Conservation (phyloP, 257 asterid genomes). For the Solanum chilense region DNA sequence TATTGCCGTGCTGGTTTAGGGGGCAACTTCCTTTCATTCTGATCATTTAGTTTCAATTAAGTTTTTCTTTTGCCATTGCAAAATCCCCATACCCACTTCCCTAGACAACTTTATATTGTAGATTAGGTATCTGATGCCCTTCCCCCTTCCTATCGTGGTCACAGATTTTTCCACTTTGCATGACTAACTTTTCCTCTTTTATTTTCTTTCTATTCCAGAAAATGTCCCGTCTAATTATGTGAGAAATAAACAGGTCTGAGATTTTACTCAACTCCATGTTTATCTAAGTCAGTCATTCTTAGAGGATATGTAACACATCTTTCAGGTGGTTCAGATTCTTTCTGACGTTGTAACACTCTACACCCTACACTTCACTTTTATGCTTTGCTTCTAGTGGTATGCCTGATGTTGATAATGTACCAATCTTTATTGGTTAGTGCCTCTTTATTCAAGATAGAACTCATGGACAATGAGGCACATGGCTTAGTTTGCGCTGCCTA, state of each 20-base stretch:
- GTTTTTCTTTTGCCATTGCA: not conserved
- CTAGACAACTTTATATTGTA: not conserved
- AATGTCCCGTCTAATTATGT: not conserved
- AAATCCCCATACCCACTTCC: not conserved
- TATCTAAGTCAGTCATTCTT: not conserved
- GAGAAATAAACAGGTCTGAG: not conserved
- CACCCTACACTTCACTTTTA: not conserved
- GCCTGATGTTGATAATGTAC: not conserved
- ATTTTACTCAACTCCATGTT: not conserved
- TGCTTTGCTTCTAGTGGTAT: not conserved
- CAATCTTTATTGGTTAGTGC: not conserved
- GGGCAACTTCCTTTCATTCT: not conserved
- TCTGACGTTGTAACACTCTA: not conserved
- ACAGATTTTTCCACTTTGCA: not conserved
- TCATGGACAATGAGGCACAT: not conserved
- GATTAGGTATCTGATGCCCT: not conserved
- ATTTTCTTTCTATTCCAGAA: not conserved
- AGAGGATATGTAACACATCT: not conserved
- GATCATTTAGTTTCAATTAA: not conserved
- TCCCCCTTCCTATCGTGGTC: not conserved
- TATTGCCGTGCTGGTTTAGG: not conserved
- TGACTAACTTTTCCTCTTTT: not conserved
- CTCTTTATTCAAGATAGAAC: not conserved
- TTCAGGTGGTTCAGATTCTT: not conserved
- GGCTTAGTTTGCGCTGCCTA: not conserved